Base-by-base conservation (phyloP, 1,284 basidiomycete genomes). In the Mycosarcoma mackinlayi region DNA sequence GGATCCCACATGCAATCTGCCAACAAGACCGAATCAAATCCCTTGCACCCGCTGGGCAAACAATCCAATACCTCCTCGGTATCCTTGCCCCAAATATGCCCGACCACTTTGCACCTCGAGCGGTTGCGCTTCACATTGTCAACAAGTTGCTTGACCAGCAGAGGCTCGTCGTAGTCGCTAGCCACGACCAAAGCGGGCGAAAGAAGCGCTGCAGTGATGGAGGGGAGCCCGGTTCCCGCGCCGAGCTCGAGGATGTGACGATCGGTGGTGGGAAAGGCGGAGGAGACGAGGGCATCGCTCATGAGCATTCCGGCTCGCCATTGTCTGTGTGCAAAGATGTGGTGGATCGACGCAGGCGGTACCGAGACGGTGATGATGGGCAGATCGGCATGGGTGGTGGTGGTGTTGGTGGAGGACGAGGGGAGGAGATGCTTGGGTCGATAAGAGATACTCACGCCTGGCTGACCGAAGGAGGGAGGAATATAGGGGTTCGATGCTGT, bases 1-100 rank as follows among this genome's bases (percentile, higher is more conserved):
- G 73, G 73, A 49, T 82, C 80, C 80, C 80, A 82, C 9, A 82
- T 33, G 31, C 79, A 81, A 48, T 82, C 80, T n/a, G 79, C 80
- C 4, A 82, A 45, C 11, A 82, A 52, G n/a, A 82, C 42, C 21
- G 54, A 48, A 42, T 79, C 75, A 40, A 73, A 78, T 10, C 31
- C 49, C 9, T 18, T 24, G 24, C 39, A 1, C 53, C 40, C 14
- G 44, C 25, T 3, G 77, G n/a, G 75, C 14, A 82, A 35, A 18
- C 59, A 60, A 40, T 82, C 80, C 19, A 72, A 18, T 6, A 81
- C 23, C 31, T 82, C 80, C 16, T 79, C 79, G 0, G 67, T 58
- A 14, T 63, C 37, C 16, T 69, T 68, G 3, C 75, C 79, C 80
- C 80, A 82, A 10, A 75, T 77, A 33, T 79, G 76, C 1, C 79